A percentile compares a stretch with the other conserved stretches of the same genome.
These are phyloP conservation scores for Penicillium sp. DNA, from an alignment of 2,329 filamentous ascomycete species.

Conservation along the genomic window DNA sequence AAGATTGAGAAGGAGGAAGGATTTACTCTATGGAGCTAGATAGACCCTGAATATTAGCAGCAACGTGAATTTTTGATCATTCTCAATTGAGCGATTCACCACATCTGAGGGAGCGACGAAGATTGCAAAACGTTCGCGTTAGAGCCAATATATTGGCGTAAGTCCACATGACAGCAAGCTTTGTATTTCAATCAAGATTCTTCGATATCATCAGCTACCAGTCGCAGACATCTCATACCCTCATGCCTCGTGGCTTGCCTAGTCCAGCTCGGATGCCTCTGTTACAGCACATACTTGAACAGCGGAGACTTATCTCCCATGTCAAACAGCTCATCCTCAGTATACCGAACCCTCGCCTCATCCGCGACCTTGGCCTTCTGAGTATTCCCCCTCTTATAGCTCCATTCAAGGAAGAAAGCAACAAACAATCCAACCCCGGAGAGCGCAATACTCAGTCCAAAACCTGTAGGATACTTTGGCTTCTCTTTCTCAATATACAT, in stretches of 20 bases:
- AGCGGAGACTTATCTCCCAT: conserved; percentile 49
- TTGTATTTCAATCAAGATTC: not conserved
- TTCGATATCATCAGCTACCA: not conserved
- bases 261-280: not conserved
- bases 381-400: conserved; percentile 25
- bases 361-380: conserved; percentile 23
- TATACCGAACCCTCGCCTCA: conserved; percentile 31
- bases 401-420: conserved; percentile 27
- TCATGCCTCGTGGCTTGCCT: not conserved
- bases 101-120: too few species aligned
- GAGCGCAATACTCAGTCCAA: conserved; percentile 27
- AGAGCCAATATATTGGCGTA: too few species aligned
- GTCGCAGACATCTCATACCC: not conserved
- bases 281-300: conserved; percentile 42
- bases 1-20: too few species aligned
- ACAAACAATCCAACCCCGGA: conserved; percentile 22
- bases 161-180: not conserved
- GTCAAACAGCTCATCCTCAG: conserved; percentile 45
- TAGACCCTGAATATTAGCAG: too few species aligned
- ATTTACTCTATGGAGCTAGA: too few species aligned
- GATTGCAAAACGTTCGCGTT: too few species aligned
- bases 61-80: too few species aligned
- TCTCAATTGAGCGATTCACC: too few species aligned
- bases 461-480: conserved; percentile 29
- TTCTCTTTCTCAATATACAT: conserved; percentile 30